phyloP scores from a whole-genome alignment of 345 rosid species.

The Aegle marmelos region DNA sequence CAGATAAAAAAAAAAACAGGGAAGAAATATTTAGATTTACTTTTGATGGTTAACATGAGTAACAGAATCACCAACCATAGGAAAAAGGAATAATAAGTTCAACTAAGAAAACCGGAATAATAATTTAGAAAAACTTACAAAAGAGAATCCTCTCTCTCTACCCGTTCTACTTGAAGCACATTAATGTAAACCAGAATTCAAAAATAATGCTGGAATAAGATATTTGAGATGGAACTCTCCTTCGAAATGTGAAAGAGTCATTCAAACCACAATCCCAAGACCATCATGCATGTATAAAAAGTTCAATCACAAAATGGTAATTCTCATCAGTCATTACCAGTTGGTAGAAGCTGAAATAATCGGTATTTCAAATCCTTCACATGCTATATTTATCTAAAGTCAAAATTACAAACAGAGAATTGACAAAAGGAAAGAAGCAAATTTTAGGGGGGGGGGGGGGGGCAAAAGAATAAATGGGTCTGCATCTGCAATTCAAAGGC shows the following conservation, averaged over 20 bases:
- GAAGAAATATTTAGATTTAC: not conserved
- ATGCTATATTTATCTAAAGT: not conserved
- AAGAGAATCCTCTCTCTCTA: not conserved
- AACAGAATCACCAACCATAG: not conserved
- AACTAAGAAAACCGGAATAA: not conserved
- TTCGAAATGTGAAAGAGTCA: not conserved
- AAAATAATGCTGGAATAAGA: not conserved
- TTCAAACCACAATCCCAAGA: not conserved
- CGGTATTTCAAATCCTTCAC: constrained; percentile 1
- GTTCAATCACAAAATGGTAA: not conserved
- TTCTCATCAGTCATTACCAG: not conserved
- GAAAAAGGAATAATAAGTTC: not conserved
- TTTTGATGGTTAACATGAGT: not conserved
- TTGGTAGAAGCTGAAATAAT: not conserved
- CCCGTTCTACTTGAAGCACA: not conserved
- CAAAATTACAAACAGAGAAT: not conserved
- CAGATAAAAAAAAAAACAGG: not conserved
- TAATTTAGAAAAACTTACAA: not conserved
- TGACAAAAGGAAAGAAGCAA: not conserved
- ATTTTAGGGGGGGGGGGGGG: not conserved
- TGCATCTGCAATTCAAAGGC: not conserved
- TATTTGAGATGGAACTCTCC: not conserved
- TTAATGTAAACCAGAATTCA: not conserved
- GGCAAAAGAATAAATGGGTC: not conserved
- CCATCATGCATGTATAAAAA: not conserved